Percentiles rank a stretch among this genome's conserved stretches.
These are phyloP conservation scores for Cicer bijugum DNA, from an alignment of 306 rosid genomes.

Conservation along the genomic window DNA sequence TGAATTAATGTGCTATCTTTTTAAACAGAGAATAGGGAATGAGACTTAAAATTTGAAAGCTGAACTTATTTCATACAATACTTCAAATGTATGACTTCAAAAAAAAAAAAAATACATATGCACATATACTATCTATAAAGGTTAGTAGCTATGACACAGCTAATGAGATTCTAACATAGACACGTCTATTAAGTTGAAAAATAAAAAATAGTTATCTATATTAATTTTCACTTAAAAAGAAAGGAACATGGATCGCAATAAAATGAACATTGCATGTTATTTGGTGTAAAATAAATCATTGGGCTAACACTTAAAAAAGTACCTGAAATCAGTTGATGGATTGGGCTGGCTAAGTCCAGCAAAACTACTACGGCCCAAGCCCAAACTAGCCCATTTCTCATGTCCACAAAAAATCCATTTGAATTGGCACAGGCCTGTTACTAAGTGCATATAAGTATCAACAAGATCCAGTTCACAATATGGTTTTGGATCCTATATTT, in stretches of 20 bases:
- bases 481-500: no score
- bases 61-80: neutral
- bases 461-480: neutral
- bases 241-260: no score
- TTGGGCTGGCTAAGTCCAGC: slow-evolving; percentile 11
- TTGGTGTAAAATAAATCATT: no score
- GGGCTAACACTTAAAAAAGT: no score
- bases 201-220: no score
- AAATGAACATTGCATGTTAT: no score
- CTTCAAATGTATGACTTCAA: neutral
- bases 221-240: no score
- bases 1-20: neutral
- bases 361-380: neutral
- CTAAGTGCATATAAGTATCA: neutral
- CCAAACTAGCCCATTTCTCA: neutral
- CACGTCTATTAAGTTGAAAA: no score
- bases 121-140: no score
- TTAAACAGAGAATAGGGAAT: neutral
- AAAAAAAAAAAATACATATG: no score
- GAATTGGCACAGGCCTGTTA: slow-evolving; percentile 16
- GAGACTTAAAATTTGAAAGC: neutral
- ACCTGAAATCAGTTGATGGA: neutral
- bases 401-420: neutral
- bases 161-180: no score
- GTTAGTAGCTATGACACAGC: no score